phyloP scores from a whole-genome alignment of 2,329 filamentous ascomycete genomes.

The Aspergillus piperis region DNA sequence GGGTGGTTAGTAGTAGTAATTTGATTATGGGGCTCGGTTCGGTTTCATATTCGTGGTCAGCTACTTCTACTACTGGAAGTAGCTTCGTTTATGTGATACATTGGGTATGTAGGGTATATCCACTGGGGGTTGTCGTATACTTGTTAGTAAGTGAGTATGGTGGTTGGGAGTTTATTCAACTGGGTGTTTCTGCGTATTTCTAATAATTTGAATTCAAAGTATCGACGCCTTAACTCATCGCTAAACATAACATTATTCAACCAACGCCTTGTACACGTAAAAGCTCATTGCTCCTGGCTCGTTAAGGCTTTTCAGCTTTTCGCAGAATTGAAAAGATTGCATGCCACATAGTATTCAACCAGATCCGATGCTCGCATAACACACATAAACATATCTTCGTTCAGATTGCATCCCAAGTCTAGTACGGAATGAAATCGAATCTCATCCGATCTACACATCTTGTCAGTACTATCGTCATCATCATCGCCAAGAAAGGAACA shows the following conservation, averaged over 20 bases:
- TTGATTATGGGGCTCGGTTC: too few relatives aligned
- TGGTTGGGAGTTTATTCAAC: too few relatives aligned
- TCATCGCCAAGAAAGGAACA: neutral
- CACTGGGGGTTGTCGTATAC: too few relatives aligned
- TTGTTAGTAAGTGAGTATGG: too few relatives aligned
- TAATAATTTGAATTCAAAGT: neutral
- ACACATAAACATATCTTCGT: neutral
- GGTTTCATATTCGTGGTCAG: too few relatives aligned
- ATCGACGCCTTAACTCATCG: neutral
- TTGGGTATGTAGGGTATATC: too few relatives aligned
- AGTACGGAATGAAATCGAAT: slow-evolving; percentile 25
- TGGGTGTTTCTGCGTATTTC: too few relatives aligned
- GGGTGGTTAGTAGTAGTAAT: too few relatives aligned
- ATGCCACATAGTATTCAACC: neutral
- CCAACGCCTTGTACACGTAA: neutral
- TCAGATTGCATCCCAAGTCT: neutral
- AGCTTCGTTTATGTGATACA: too few relatives aligned
- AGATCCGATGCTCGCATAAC: neutral
- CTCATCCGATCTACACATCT: slow-evolving; percentile 34
- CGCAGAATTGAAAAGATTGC: neutral
- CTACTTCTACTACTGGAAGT: too few relatives aligned
- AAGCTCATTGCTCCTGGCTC: neutral
- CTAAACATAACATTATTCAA: neutral
- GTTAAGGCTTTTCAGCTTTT: neutral
- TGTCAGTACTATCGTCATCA: neutral